Evolutionary conservation across 1,284 basidiomycete genomes (phyloP).

Genomic region (Cutaneotrichosporon cutaneum): DNA sequence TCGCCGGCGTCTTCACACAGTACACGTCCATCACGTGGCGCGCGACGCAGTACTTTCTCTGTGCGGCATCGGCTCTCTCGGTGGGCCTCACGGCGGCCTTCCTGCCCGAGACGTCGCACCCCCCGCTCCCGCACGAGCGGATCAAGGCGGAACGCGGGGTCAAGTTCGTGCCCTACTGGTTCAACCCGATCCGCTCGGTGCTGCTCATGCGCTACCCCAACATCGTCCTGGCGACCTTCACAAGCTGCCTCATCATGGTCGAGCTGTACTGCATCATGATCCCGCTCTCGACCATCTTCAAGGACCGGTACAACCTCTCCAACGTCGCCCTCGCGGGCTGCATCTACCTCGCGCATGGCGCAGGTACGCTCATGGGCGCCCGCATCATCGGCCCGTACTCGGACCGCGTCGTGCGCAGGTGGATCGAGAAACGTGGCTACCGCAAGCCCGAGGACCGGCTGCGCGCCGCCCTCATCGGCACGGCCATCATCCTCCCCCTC

Average conservation of each 20-base stretch:
- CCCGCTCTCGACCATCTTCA: conserved; percentile 29
- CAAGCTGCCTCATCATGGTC: conserved; percentile 38
- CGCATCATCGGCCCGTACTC: conserved; percentile 60
- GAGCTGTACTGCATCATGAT: conserved; percentile 38
- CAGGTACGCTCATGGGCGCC: conserved; percentile 64
- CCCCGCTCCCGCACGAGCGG: conserved; percentile 50
- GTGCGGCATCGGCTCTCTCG: conserved; percentile 55
- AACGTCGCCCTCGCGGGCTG: conserved; percentile 63
- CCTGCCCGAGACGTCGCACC: conserved; percentile 70
- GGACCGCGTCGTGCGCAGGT: conserved; percentile 57
- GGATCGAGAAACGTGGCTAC: conserved; percentile 56
- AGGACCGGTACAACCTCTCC: conserved; percentile 60
- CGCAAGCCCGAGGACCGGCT: conserved; percentile 64
- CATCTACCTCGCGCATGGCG: conserved; percentile 62
- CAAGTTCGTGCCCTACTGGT: conserved; percentile 55
- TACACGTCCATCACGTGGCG: conserved; percentile 62
- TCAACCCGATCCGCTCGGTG: conserved; percentile 64
- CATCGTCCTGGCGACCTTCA: conserved; percentile 53
- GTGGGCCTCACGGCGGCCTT: conserved; percentile 57
- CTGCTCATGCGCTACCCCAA: conserved; percentile 62
- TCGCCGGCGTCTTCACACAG: conserved; percentile 52
- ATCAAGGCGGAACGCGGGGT: conserved; percentile 37
- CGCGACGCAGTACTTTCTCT: conserved; percentile 60
- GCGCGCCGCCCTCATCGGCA: conserved; percentile 57
- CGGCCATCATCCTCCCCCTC: conserved; percentile 55